phyloP scores from a whole-genome alignment of 768 basidiomycete genomes.

The Nidula microcarpa region DNA sequence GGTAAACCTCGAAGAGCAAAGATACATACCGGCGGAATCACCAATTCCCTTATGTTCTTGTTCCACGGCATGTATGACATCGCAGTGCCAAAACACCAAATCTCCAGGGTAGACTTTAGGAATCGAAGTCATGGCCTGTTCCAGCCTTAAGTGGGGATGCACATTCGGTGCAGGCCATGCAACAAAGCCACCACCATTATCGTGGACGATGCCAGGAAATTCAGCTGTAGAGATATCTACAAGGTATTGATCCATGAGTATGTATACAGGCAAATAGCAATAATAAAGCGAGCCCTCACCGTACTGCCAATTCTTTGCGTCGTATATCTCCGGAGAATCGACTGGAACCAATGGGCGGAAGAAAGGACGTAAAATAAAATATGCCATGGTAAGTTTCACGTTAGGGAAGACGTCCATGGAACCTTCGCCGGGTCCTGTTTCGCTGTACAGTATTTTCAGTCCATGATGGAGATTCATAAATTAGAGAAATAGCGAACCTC shows the following conservation, averaged over 20 bases:
- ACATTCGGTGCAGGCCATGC: not conserved
- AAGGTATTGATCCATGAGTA: not conserved
- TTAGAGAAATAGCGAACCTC: slow-evolving; percentile 34
- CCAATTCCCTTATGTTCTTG: slow-evolving; percentile 36
- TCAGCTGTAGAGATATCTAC: slow-evolving; percentile 36
- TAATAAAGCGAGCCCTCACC: slow-evolving; percentile 16
- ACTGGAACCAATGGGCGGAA: slow-evolving; percentile 42
- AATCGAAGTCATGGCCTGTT: slow-evolving; percentile 56
- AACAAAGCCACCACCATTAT: not conserved
- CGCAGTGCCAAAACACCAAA: slow-evolving; percentile 66
- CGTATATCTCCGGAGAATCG: slow-evolving; percentile 28
- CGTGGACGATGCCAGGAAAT: slow-evolving; percentile 33
- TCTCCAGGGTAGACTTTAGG: slow-evolving; percentile 65
- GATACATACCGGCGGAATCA: slow-evolving; percentile 26
- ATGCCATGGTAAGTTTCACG: slow-evolving; percentile 49
- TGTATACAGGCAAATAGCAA: not conserved
- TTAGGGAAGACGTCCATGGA: slow-evolving; percentile 57
- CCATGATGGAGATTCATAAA: slow-evolving; percentile 2
- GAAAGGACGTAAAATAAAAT: slow-evolving; percentile 63
- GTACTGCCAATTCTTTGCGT: slow-evolving; percentile 39
- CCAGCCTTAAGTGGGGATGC: slow-evolving; percentile 49
- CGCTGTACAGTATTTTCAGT: slow-evolving; percentile 18
- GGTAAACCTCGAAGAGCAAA: not conserved
- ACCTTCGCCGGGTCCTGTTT: slow-evolving; percentile 54
- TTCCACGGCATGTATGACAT: slow-evolving; percentile 25